These are phyloP conservation scores for Paxillus rubicundulus DNA, from an alignment of 768 basidiomycete species.

Conservation along the genomic window DNA sequence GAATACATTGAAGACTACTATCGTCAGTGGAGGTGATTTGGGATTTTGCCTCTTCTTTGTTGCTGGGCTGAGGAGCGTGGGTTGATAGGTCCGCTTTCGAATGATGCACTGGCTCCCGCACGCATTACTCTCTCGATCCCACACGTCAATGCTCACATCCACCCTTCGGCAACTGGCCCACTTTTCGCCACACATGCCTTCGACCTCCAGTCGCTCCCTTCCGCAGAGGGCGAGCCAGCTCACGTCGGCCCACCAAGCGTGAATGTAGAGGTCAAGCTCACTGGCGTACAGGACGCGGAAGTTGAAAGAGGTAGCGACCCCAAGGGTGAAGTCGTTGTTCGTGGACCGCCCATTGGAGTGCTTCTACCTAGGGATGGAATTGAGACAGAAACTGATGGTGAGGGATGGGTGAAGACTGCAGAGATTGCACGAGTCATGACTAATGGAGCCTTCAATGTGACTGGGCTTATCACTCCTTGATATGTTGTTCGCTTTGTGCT, in stretches of 20 bases:
- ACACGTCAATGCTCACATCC: conserved; percentile 59
- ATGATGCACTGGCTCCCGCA: conserved; percentile 53
- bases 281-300: conserved; percentile 59
- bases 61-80: background rate
- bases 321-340: conserved; percentile 53
- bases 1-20: conserved; percentile 55
- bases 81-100: conserved; percentile 47
- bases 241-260: conserved; percentile 79
- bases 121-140: conserved; percentile 78
- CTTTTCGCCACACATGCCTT: conserved; percentile 80
- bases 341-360: conserved; percentile 73
- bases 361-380: conserved; percentile 30
- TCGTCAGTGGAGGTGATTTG: background rate
- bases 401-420: conserved; percentile 46
- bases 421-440: conserved; percentile 50
- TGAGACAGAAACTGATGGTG: conserved; percentile 39
- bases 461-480: conserved; percentile 12
- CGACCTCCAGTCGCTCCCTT: conserved; percentile 75
- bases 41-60: background rate
- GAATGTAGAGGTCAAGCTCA: conserved; percentile 82
- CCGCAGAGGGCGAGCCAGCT: conserved; percentile 32
- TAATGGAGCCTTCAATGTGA: conserved; percentile 61
- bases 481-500: background rate
- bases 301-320: conserved; percentile 71
- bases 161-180: conserved; percentile 69